Percentiles rank a stretch among this genome's conserved stretches.
Evolutionary conservation across 495 filamentous ascomycete genomes (phyloP).

Genomic region (Xylaria flabelliformis): DNA sequence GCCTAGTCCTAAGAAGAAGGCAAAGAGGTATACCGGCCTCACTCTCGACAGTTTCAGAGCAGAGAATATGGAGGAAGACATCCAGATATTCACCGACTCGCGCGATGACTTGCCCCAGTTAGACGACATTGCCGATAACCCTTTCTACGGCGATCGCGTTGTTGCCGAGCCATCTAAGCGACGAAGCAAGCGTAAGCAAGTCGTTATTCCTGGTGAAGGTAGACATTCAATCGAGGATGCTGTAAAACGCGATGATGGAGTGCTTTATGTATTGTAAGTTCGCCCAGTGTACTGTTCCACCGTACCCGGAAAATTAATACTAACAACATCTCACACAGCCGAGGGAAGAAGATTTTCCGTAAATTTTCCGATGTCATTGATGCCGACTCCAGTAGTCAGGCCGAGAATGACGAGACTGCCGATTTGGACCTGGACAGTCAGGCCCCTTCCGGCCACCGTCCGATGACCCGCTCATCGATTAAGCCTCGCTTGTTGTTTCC

Average conservation of each 20-base stretch:
- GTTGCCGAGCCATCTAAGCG: constrained; percentile 41
- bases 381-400: constrained; percentile 33
- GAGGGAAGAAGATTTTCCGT: constrained; percentile 86
- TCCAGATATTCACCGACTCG: constrained; percentile 89
- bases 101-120: constrained; percentile 81
- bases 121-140: constrained; percentile 71
- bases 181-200: constrained; percentile 54
- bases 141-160: constrained; percentile 65
- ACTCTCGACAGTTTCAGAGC: constrained; percentile 73
- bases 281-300: constrained; percentile 3
- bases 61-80: constrained; percentile 60
- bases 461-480: constrained; percentile 74
- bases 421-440: constrained; percentile 56
- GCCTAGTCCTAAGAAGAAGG: constrained; percentile 64
- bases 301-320: constrained; percentile 26
- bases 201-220: constrained; percentile 59
- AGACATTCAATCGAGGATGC: constrained; percentile 66
- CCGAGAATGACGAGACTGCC: constrained; percentile 49
- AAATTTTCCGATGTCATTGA: constrained; percentile 57
- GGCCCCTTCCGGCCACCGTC: constrained; percentile 57
- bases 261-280: constrained; percentile 88
- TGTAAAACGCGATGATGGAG: constrained; percentile 73
- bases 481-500: constrained; percentile 90
- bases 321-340: constrained; percentile 59
- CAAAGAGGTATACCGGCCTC: constrained; percentile 64